Evolutionary conservation across 805 yeast genomes (phyloP), one percentile per base, ranked within the genome.

Genomic region (Yueomyces sinensis): DNA sequence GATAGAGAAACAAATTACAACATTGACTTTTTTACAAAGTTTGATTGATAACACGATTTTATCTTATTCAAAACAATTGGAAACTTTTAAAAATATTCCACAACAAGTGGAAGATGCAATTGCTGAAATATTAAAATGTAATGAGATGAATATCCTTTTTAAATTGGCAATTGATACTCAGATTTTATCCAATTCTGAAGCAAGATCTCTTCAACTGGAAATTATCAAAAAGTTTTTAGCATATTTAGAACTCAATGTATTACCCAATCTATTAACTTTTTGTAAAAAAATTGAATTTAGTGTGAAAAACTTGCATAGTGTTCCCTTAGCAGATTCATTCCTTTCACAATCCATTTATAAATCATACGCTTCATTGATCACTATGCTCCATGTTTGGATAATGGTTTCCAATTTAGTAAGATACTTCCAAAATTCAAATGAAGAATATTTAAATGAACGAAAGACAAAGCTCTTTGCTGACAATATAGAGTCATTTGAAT

Each of bases 281-380:
- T n/a, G n/a, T n/a, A n/a, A n/a, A n/a, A n/a, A n/a, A n/a, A n/a
- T n/a, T n/a, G n/a, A n/a, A n/a, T n/a, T n/a, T n/a, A n/a, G n/a
- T n/a, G n/a, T n/a, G n/a, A n/a, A n/a, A n/a, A n/a, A n/a, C n/a
- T n/a, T n/a, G n/a, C n/a, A n/a, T n/a, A n/a, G n/a, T n/a, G n/a
- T n/a, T n/a, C n/a, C n/a, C n/a, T n/a, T n/a, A n/a, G n/a, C n/a
- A n/a, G n/a, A n/a, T n/a, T n/a, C n/a, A n/a, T n/a, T n/a, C n/a
- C n/a, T n/a, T n/a, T n/a, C n/a, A n/a, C n/a, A n/a, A n/a, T n/a
- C n/a, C n/a, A 45, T 69, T 29, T 79, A 74, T 42, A 56, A 68
- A 37, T 52, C 70, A 4, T 61, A 70, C 37, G 59, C 70, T 11
- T 37, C 47, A 16, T 33, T 50, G 3, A 34, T 52, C 9, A 40